Conservation (phyloP, 75 land plant species). For the Ceratopteris richardii region DNA sequence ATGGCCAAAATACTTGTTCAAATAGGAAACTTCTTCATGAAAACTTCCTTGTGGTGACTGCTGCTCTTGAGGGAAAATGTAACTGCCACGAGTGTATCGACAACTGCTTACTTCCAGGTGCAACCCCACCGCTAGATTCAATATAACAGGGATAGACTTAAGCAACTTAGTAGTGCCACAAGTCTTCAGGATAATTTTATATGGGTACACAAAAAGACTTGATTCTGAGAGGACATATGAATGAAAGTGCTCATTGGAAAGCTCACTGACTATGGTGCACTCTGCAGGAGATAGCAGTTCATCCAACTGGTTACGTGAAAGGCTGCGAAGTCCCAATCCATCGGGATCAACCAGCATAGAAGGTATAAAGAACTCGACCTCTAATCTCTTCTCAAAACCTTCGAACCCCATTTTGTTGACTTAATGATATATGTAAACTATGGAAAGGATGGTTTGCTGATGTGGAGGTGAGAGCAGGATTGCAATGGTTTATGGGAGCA, state of each 20-base stretch:
- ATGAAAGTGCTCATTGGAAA: constrained; percentile 50
- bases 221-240: constrained; percentile 78
- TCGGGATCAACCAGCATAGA: constrained; percentile 40
- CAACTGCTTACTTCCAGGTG: constrained; percentile 28
- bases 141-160: constrained; percentile 42
- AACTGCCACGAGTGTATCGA: constrained; percentile 54
- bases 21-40: constrained; percentile 35
- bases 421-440: not conserved
- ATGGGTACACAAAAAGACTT: constrained; percentile 45
- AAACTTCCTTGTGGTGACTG: constrained; percentile 55
- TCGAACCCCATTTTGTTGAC: constrained; percentile 48
- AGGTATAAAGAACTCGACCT: constrained; percentile 45
- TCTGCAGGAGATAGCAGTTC: constrained; percentile 44
- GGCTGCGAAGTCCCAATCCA: constrained; percentile 48
- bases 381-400: constrained; percentile 69
- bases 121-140: constrained; percentile 27
- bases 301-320: constrained; percentile 47
- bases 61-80: constrained; percentile 57
- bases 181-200: constrained; percentile 66
- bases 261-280: constrained; percentile 61
- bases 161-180: constrained; percentile 80
- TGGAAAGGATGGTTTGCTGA: not conserved
- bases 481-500: not conserved
- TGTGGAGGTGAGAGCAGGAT: not conserved
- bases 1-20: constrained; percentile 30